phyloP scores from a whole-genome alignment of 1,284 basidiomycete species.

The Ustilago xerochloae region DNA sequence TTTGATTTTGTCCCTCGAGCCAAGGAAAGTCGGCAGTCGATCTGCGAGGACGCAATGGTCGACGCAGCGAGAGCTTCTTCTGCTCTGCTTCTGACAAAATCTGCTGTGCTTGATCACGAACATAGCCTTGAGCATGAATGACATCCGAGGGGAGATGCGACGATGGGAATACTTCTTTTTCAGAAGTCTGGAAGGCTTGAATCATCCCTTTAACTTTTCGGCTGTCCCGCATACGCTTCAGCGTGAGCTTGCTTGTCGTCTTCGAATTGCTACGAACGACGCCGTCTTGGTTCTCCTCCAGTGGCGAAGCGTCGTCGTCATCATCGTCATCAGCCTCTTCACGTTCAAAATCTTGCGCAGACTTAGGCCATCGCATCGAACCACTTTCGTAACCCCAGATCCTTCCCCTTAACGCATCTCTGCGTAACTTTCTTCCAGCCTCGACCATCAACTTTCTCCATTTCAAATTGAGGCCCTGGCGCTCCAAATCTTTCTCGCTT shows the following conservation, averaged over 20 bases:
- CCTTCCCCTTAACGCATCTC: slow-evolving; percentile 56
- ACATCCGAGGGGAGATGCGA: slow-evolving; percentile 24
- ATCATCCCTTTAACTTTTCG: slow-evolving; percentile 57
- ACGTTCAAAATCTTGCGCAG: slow-evolving; percentile 20
- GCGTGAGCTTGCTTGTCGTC: slow-evolving; percentile 48
- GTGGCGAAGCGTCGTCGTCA: not conserved
- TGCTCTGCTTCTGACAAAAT: slow-evolving; percentile 46
- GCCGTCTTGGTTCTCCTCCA: slow-evolving; percentile 20
- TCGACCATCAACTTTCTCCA: slow-evolving; percentile 63
- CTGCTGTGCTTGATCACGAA: slow-evolving; percentile 46
- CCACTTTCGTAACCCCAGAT: slow-evolving; percentile 57
- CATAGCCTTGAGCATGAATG: slow-evolving; percentile 49
- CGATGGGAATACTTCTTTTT: slow-evolving; percentile 18
- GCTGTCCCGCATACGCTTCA: slow-evolving; percentile 60
- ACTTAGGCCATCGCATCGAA: slow-evolving; percentile 42
- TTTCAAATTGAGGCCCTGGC: slow-evolving; percentile 56
- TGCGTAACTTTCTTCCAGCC: slow-evolving; percentile 51
- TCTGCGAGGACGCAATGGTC: slow-evolving; percentile 33
- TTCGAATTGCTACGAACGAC: slow-evolving; percentile 30
- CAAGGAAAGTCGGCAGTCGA: slow-evolving; percentile 46
- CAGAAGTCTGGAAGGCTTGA: slow-evolving; percentile 50
- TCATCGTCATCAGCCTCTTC: slow-evolving; percentile 34
- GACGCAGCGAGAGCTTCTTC: slow-evolving; percentile 38
- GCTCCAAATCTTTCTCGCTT: slow-evolving; percentile 54
- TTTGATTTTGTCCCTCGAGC: slow-evolving; percentile 9